Evolutionary conservation across 192 early-diverging fungal species (phyloP), one percentile per base, ranked within the genome.

Genomic region (Dispira simplex): DNA sequence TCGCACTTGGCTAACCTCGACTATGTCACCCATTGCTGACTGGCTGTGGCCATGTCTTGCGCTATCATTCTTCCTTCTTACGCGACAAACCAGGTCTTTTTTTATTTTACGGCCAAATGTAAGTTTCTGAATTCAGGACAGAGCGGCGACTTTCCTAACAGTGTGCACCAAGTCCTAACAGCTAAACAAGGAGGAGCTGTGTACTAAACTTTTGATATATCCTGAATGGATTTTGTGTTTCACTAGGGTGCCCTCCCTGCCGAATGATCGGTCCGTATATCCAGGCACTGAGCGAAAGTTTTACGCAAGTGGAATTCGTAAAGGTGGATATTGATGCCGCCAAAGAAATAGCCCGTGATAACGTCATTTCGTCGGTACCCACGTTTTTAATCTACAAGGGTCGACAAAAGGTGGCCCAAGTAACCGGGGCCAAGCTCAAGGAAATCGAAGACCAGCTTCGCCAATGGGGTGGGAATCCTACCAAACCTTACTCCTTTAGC

Each of bases 341-440:
- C 48, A 39, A 65, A 13, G 71, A 70, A n/a, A 68, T 73, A 3
- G 72, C 75, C 25, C 51, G 54, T 43, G 69, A 71, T 49, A 70
- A 67, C 56, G 69, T 65, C 14, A 66, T 76, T 25, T 67, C 71
- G 27, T 71, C 75, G 4, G 73, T 71, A 18, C 75, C 75, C 8
- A 76, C 71, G 13, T 63, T 76, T 28, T 70, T 73, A 64, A 78
- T 93, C 65, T 95, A 78, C 79, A 80, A 85, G 64, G 79, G 75
- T 62, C 88, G 84, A 27, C 77, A 85, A 20, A 83, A 83, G 70
- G 77, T 93, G 49, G 81, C 70, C 46, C 85, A 92, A 69, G 62
- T 98, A 44, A 78, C 82, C 57, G 95, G 95, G 27, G 95, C 89
- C 9, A 85, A 90, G 71, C 76, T 79, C 23, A 64, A 69, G 55